These are phyloP conservation scores for Bruguiera parviflora DNA, from an alignment of 345 rosid genomes.

Conservation along the genomic window DNA sequence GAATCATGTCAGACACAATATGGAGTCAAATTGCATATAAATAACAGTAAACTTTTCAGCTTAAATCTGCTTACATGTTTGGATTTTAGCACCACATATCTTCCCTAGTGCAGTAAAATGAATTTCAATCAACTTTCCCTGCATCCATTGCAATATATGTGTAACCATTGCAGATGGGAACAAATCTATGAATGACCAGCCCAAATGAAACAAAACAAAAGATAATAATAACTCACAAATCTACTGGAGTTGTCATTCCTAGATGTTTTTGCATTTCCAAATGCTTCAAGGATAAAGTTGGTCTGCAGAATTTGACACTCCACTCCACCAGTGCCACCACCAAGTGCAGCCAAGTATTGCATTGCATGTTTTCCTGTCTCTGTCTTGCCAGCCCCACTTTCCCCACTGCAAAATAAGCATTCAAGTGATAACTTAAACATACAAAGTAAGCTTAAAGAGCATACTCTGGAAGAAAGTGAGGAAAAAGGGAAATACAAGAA, in stretches of 20 bases:
- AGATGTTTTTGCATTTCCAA: conserved; percentile 95
- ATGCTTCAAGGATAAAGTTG: conserved; percentile 81
- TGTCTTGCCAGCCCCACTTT: conserved; percentile 98
- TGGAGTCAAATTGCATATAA: conserved; percentile 3
- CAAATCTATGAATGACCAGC: background rate
- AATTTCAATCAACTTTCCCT: conserved; percentile 92
- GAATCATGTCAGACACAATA: conserved; percentile 26
- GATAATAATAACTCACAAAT: conserved; percentile 56
- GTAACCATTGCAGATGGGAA: conserved; percentile 6
- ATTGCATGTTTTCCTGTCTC: conserved; percentile 92
- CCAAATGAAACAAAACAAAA: conserved; percentile 6
- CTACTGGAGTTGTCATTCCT: conserved; percentile 90
- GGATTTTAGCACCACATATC: conserved; percentile 79
- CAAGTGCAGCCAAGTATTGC: conserved; percentile 87
- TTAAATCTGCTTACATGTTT: conserved; percentile 62
- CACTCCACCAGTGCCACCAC: conserved; percentile 72
- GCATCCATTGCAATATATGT: conserved; percentile 26
- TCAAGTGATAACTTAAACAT: conserved; percentile 11
- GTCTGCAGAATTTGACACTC: conserved; percentile 65
- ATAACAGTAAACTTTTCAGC: conserved; percentile 10
- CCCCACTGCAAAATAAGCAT: conserved; percentile 60
- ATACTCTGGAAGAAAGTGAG: conserved; percentile 1
- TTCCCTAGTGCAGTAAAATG: conserved; percentile 74
- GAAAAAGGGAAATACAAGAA: no score
- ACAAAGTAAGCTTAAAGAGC: background rate